Base-by-base conservation (phyloP, 768 basidiomycete genomes). In the Collybia nuda region DNA sequence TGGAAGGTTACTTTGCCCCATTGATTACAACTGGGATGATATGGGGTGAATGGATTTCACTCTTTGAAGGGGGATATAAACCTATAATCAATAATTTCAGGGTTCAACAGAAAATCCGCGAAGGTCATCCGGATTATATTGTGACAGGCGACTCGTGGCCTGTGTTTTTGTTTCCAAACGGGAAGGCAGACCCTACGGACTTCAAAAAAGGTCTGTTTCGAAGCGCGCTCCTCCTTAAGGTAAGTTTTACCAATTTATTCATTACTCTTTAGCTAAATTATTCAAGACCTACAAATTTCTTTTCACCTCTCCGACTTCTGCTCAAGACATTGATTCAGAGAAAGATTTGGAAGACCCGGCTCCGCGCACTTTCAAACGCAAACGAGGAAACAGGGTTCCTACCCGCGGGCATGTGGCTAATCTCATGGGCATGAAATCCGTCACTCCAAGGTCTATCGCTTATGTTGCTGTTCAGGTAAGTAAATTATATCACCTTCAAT, bases 381-480 rank as follows among this genome's bases (percentile, higher is more conserved):
- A 12, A 8, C 37, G 37, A 29, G 36, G 3, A 11, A 38, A 29
- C 9, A 50, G 32, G 23, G 40, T 35, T 5, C 37, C 37, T 7
- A 40, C 36, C 17, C 15, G 26, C 5, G 29, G 29, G 23, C 17
- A 42, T 9, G 44, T 50, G 8, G 53, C 57, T 1, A 36, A 41
- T 8, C 36, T 54, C 22, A 35, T 56, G 14, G 53, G 53, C 37
- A 42, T 62, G 15, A 51, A 15, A 4, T 17, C 18, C 4, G 53
- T 62, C 3, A 50, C 60, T 2, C 63, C 62, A 2, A 44, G 58
- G 15, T 51, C 44, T 0, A 58, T 66, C 24, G 58, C 64, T 14
- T 65, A 65, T 38, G 52, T 55, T 3, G 55, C 57, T 18, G 61
- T 62, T 2, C 61, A 65, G 43, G 65, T 63, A 36, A 8, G 46